Evolutionary conservation across 73 alveolate species (phyloP).

Genomic region (Paramecium sexaurelia): DNA sequence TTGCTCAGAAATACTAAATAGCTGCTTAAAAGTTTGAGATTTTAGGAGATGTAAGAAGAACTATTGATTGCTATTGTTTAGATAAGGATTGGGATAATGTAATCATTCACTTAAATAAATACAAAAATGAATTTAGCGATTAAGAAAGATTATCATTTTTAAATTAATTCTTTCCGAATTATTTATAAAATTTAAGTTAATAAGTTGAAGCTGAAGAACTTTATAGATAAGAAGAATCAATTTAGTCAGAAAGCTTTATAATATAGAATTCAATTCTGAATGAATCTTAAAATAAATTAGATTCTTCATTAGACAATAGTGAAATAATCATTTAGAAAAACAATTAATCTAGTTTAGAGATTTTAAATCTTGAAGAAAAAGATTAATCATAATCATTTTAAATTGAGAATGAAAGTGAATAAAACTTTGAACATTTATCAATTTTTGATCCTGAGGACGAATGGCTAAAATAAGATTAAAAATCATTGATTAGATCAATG

Average conservation of each 20-base stretch:
- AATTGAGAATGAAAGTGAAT: background rate
- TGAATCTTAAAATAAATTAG: slow-evolving; percentile 38
- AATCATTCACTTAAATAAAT: slow-evolving; percentile 63
- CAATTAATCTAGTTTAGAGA: background rate
- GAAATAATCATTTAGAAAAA: background rate
- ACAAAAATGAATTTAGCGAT: slow-evolving; percentile 72
- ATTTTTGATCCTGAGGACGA: slow-evolving; percentile 81
- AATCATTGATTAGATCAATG: slow-evolving; percentile 61
- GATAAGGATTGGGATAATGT: slow-evolving; percentile 65
- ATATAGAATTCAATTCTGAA: slow-evolving; percentile 54
- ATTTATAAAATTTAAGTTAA: slow-evolving; percentile 66
- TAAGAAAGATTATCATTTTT: slow-evolving; percentile 72
- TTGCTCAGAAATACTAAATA: slow-evolving; percentile 49
- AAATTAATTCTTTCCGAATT: slow-evolving; percentile 80
- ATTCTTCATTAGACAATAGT: background rate
- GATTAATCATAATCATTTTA: background rate
- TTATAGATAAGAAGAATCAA: slow-evolving; percentile 55
- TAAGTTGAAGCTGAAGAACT: slow-evolving; percentile 19
- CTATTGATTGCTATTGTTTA: slow-evolving; percentile 56
- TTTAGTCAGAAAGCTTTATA: slow-evolving; percentile 51
- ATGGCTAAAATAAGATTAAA: slow-evolving; percentile 67
- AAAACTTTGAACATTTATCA: slow-evolving; percentile 74
- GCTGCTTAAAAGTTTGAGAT: slow-evolving; percentile 65
- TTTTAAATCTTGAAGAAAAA: background rate
- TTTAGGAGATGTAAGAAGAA: slow-evolving; percentile 48